A percentile compares a stretch with the other conserved stretches of the same genome.
Evolutionary conservation across 805 yeast species (phyloP).

Genomic region (Candida odintsovae): DNA sequence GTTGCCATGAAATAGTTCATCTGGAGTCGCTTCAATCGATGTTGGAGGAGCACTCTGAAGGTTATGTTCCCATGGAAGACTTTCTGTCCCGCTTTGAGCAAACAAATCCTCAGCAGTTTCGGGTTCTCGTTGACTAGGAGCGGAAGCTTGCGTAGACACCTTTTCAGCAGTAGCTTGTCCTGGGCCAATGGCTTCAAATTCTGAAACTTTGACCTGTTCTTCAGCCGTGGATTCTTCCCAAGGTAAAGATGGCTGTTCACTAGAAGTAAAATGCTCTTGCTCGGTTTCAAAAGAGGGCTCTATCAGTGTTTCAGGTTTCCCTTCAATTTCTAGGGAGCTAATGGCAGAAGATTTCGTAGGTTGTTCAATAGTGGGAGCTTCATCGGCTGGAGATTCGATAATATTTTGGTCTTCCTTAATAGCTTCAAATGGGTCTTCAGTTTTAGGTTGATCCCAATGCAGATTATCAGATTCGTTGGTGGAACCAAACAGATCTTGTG

Average conservation of each 20-base stretch:
- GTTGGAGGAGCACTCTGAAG: background rate
- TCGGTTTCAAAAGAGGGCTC: background rate
- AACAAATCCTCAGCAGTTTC: background rate
- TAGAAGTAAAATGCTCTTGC: background rate
- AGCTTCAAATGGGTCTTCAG: background rate
- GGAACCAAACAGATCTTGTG: constrained; percentile 4
- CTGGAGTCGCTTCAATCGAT: background rate
- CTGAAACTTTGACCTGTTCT: background rate
- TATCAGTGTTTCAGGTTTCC: background rate
- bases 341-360: background rate
- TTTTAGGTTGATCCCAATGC: background rate
- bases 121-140: background rate
- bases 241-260: background rate
- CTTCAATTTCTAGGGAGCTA: background rate
- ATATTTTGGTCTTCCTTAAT: background rate
- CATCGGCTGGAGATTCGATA: background rate
- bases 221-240: background rate
- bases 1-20: background rate
- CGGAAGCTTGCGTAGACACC: background rate
- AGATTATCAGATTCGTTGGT: background rate
- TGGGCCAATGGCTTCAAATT: background rate
- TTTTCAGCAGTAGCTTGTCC: background rate
- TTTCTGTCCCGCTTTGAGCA: background rate
- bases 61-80: constrained; percentile 1
- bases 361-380: background rate